A percentile compares a stretch with the other conserved stretches of the same genome.
Conservation (phyloP, 2,329 filamentous ascomycete genomes). For the Phyllachora maydis region DNA sequence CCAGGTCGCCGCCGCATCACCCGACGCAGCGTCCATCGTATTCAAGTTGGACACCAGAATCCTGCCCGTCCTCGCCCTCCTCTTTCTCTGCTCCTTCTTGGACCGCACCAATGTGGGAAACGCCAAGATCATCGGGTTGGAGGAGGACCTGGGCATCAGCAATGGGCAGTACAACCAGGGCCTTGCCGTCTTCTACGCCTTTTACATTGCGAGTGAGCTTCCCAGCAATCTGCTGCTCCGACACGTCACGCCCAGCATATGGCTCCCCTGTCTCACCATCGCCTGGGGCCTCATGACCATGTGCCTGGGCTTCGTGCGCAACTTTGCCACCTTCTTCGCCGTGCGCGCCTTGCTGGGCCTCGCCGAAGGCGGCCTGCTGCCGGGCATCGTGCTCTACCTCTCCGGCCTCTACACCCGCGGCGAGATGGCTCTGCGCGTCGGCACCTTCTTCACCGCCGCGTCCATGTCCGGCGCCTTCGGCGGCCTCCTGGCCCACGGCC, state of each 20-base stretch:
- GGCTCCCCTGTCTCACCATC: conserved; percentile 70
- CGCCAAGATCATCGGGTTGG: conserved; percentile 45
- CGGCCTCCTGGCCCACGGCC: conserved; percentile 65
- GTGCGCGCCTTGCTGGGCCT: conserved; percentile 74
- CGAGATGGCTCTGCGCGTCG: conserved; percentile 82
- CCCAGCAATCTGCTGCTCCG: conserved; percentile 56
- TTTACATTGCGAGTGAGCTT: conserved; percentile 53
- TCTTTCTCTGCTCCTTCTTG: conserved; percentile 52
- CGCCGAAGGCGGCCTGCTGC: conserved; percentile 58
- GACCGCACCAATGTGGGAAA: conserved; percentile 67
- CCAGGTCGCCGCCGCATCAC: too few species aligned
- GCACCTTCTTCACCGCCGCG: conserved; percentile 79
- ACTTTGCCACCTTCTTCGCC: conserved; percentile 55
- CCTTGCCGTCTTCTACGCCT: conserved; percentile 64
- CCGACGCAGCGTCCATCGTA: too few species aligned
- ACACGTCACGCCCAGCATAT: conserved; percentile 41
- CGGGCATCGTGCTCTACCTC: conserved; percentile 48
- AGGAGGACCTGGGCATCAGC: conserved; percentile 37
- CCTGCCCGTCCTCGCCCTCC: conserved; percentile 50
- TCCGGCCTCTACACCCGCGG: conserved; percentile 69
- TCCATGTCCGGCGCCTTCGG: conserved; percentile 70
- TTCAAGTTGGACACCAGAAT: too few species aligned
- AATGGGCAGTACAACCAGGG: conserved; percentile 50
- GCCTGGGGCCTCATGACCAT: conserved; percentile 58
- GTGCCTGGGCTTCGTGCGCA: conserved; percentile 58